Base-by-base conservation (phyloP, 2,329 filamentous ascomycete species). In the Fusarium nygamai region DNA sequence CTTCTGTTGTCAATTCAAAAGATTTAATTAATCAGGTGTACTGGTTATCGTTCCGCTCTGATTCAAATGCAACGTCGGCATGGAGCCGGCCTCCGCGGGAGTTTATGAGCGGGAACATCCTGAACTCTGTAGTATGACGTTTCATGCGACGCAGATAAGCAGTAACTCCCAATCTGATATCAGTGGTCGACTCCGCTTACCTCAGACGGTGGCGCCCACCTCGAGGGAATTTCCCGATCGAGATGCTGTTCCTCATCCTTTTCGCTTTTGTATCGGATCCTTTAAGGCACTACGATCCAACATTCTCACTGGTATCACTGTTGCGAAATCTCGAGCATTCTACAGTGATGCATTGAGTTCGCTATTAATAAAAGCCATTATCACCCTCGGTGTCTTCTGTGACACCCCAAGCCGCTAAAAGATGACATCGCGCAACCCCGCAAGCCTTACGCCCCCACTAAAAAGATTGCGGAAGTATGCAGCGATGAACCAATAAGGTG, bases 1-100 rank as follows among this genome's bases (percentile, higher is more conserved):
- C 0, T 16, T 8, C 48, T 8, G 10, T 14, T 24, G 8, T 5
- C 4, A 20, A 10, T 2, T 5, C 3, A 17, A 16, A 8, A 20
- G 4, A 5, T 3, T 4, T 8, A 9, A 33, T 8, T 51, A 1
- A 34, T 6, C 17, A 10, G 16, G 16, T n/a, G 7, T 14, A 51
- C 17, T 9, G 22, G 8, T 7, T 16, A 8, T 31, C 14, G 33
- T 7, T 13, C 33, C 33, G 13, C 33, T 34, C 5, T 34, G 33
- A 34, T 34, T 34, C 33, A 14, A 7, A 27, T 19, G 29, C 0
- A 16, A n/a, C 12, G 22, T 16, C 20, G 20, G 34, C 10, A 10
- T 29, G 14, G 13, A 29, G 20, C 19, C 34, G 24, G 24, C 20
- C 6, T 39, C 24, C 20, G 51, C 24, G 14, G 34, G 24, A 29